Conservation (phyloP, 1,139 yeast species). For the Yamadazyma dendronema region DNA sequence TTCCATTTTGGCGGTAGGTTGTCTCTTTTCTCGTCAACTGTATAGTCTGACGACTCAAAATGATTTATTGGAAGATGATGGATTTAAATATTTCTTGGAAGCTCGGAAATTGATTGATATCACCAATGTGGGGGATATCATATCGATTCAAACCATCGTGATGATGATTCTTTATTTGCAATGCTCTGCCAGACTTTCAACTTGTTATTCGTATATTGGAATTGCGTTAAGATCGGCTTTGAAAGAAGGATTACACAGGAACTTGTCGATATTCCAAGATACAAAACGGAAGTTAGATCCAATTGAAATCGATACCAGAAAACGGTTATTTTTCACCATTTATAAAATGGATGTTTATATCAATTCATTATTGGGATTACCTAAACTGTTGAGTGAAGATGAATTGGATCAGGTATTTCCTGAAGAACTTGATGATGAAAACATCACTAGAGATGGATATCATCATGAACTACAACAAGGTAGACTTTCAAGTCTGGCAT, state of each 20-base stretch:
- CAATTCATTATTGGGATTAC: conserved; percentile 85
- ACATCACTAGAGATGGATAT: conserved; percentile 65
- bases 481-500: conserved; percentile 67
- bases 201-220: conserved; percentile 92
- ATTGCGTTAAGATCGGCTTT: conserved; percentile 84
- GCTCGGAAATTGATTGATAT: conserved; percentile 75
- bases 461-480: conserved; percentile 36
- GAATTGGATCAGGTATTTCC: conserved; percentile 92
- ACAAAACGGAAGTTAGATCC: conserved; percentile 61
- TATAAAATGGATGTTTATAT: conserved; percentile 90
- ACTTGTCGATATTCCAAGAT: conserved; percentile 52
- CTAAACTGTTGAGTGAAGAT: conserved; percentile 69
- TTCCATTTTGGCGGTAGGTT: conserved; percentile 57
- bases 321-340: conserved; percentile 83
- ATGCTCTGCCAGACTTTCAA: conserved; percentile 85
- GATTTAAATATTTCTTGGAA: conserved; percentile 78
- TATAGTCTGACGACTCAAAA: conserved; percentile 20
- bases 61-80: conserved; percentile 61
- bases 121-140: conserved; percentile 47
- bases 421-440: conserved; percentile 81
- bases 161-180: conserved; percentile 77
- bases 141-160: conserved; percentile 65
- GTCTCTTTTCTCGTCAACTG: conserved; percentile 54
- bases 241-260: conserved; percentile 84
- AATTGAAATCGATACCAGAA: conserved; percentile 81